A percentile compares a stretch with the other conserved stretches of the same genome.
Conservation (phyloP, 2,329 filamentous ascomycete genomes). For the Mycocentrospora acerina region DNA sequence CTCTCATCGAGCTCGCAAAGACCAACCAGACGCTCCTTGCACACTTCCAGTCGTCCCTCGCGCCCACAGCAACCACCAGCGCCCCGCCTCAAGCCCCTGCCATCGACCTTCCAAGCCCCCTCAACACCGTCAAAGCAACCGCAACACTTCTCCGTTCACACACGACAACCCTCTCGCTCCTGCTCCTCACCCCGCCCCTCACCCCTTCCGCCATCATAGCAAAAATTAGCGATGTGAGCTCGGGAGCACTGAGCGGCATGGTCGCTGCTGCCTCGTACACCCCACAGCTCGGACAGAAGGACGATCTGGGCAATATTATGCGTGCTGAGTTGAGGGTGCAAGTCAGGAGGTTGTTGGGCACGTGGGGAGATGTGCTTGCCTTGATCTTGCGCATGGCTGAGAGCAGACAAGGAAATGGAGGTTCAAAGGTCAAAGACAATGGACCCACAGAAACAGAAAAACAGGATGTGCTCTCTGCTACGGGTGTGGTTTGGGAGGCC, state of each 20-base stretch:
- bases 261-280: conserved; percentile 55
- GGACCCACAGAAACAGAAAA: conserved; percentile 27
- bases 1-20: conserved; percentile 38
- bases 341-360: conserved; percentile 61
- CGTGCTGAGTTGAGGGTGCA: conserved; percentile 64
- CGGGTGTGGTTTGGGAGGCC: conserved; percentile 78
- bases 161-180: conserved; percentile 81
- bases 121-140: conserved; percentile 71
- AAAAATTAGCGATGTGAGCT: conserved; percentile 71
- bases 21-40: conserved; percentile 39
- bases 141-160: conserved; percentile 77
- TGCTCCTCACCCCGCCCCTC: conserved; percentile 84
- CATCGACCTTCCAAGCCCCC: conserved; percentile 44
- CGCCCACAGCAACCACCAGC: conserved; percentile 13
- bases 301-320: conserved; percentile 49
- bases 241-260: conserved; percentile 71
- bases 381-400: conserved; percentile 63
- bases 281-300: conserved; percentile 15
- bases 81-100: conserved; percentile 12
- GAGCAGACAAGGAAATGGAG: conserved; percentile 38
- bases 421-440: conserved; percentile 14
- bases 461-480: conserved; percentile 59
- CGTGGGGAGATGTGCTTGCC: conserved; percentile 62
- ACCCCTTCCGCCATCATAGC: conserved; percentile 73
- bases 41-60: conserved; percentile 40